These are phyloP conservation scores for Xylaria acuta DNA, from an alignment of 495 filamentous ascomycete genomes.

Conservation along the genomic window DNA sequence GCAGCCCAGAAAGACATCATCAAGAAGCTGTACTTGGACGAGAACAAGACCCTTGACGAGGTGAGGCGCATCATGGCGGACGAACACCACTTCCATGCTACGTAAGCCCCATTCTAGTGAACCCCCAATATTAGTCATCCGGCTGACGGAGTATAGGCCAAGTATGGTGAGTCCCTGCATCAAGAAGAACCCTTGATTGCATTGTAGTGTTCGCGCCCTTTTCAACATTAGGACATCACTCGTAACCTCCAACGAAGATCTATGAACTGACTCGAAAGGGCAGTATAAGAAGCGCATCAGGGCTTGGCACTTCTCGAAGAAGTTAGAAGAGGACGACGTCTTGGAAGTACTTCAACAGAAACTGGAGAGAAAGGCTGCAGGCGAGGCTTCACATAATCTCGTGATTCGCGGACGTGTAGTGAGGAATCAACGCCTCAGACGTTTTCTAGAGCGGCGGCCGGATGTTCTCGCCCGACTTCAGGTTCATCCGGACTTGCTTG, in stretches of 20 bases:
- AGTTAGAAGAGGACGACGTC: slow-evolving; percentile 28
- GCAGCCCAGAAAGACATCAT: slow-evolving; percentile 43
- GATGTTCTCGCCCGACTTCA: slow-evolving; percentile 24
- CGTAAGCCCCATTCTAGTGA: slow-evolving; percentile 26
- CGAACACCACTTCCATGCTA: slow-evolving; percentile 40
- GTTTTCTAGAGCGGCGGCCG: slow-evolving; percentile 27
- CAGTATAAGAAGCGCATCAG: slow-evolving; percentile 31
- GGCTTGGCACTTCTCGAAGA: slow-evolving; percentile 29
- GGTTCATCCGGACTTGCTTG: slow-evolving; percentile 3
- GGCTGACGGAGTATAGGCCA: slow-evolving; percentile 23
- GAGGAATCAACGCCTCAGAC: slow-evolving; percentile 27
- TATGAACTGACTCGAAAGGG: slow-evolving; percentile 12
- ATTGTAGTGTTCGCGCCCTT: slow-evolving; percentile 17
- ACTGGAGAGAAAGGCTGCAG: slow-evolving; percentile 22
- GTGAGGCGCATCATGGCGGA: slow-evolving; percentile 46
- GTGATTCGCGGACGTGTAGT: slow-evolving; percentile 28
- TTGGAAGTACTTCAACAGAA: slow-evolving; percentile 28
- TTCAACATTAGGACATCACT: slow-evolving; percentile 15
- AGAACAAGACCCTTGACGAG: slow-evolving; percentile 47
- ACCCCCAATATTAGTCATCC: slow-evolving; percentile 12
- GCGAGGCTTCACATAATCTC: slow-evolving; percentile 16
- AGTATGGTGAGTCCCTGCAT: slow-evolving; percentile 29
- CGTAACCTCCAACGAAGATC: neutral
- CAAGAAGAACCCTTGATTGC: slow-evolving; percentile 5
- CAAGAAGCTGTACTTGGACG: slow-evolving; percentile 41